Base-by-base conservation (phyloP, 495 filamentous ascomycete genomes). In the Parathielavia appendiculata region DNA sequence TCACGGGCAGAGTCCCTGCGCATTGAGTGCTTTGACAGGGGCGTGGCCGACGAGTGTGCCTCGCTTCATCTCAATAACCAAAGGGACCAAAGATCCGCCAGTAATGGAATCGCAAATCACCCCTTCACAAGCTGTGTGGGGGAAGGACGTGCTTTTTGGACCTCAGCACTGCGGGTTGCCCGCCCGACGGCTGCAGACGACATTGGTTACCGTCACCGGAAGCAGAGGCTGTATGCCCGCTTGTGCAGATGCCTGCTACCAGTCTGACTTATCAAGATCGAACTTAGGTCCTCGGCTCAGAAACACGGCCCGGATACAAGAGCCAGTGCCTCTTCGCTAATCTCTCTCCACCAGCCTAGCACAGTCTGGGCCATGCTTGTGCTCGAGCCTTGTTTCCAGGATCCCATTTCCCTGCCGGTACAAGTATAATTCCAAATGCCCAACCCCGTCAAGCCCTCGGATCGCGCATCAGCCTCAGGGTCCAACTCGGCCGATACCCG, bases 321-420 rank as follows among this genome's bases (percentile, higher is more conserved):
- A 49, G 17, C 56, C 63, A 59, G 62, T 57, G 57, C 62, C 62
- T 57, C 46, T 58, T 67, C 64, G 66, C 66, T 69, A 69, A 67
- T 67, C 66, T 69, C 55, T 59, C 30, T 46, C 32, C 64, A 59
- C 64, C 64, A 64, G 46, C 46, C 58, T 58, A 35, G 34, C 52
- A 56, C 45, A 58, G 61, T 51, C 47, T 53, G 57, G 62, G 52
- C 52, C 56, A 46, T 39, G 16, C 44, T 39, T 32, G 40, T 32
- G 56, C 60, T 51, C 51, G 52, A 65, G 57, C 65, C 59, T 52
- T 56, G 57, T 58, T 64, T 61, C 60, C 56, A 57, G 39, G 49
- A 38, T n/a, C 47, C 40, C 30, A 11, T 23, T 47, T 54, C 58
- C 57, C 58, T 58, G 35, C 53, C 40, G 16, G 40, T 41, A 20